Evolutionary conservation across 2,329 filamentous ascomycete genomes (phyloP).

Genomic region (Beauveria sp.): DNA sequence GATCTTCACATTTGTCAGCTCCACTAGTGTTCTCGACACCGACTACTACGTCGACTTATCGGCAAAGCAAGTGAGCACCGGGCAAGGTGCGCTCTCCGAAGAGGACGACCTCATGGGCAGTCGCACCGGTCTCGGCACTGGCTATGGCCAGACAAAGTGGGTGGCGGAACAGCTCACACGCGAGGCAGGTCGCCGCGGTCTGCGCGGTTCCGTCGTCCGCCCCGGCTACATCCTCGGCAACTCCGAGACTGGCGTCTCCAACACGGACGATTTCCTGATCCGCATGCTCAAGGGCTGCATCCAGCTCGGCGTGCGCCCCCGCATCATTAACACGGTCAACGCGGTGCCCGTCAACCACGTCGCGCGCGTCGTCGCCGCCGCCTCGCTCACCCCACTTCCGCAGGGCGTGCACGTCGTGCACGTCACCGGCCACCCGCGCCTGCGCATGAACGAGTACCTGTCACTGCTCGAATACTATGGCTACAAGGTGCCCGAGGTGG

Average conservation of each 20-base stretch:
- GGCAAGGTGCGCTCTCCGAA: constrained; percentile 61
- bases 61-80: constrained; percentile 49
- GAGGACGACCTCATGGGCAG: constrained; percentile 73
- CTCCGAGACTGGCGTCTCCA: constrained; percentile 59
- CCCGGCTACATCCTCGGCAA: constrained; percentile 82
- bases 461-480: constrained; percentile 60
- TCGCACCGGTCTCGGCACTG: constrained; percentile 67
- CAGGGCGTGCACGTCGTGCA: constrained; percentile 55
- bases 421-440: constrained; percentile 70
- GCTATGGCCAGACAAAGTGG: constrained; percentile 93
- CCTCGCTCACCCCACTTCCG: constrained; percentile 55
- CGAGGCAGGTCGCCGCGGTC: constrained; percentile 69
- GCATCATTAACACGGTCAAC: constrained; percentile 82
- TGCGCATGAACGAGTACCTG: constrained; percentile 74
- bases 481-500: constrained; percentile 67
- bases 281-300: constrained; percentile 82
- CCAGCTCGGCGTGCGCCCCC: constrained; percentile 65
- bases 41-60: constrained; percentile 74
- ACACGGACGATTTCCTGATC: constrained; percentile 85
- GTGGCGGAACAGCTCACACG: constrained; percentile 60
- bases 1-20: constrained; percentile 68
- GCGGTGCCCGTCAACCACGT: constrained; percentile 83
- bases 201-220: constrained; percentile 68
- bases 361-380: constrained; percentile 68
- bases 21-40: constrained; percentile 74